Percentiles rank a stretch among this genome's conserved stretches.
Conservation (phyloP, 495 filamentous ascomycete genomes). For the Trichocladium antarcticum region DNA sequence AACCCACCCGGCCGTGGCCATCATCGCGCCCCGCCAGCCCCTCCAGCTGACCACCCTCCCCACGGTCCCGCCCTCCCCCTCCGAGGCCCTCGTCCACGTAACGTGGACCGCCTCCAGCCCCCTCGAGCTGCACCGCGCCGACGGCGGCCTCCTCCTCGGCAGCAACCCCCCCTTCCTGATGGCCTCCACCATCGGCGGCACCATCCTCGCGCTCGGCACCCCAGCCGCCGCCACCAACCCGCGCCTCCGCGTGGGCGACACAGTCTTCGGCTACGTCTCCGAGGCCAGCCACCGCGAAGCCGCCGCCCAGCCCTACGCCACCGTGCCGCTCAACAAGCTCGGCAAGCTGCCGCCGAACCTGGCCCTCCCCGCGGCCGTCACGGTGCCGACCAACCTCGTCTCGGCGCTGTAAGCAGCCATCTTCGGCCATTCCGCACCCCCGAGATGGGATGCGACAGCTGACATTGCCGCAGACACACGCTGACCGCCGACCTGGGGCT, state of each 20-base stretch:
- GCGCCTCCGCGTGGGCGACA: constrained; percentile 30
- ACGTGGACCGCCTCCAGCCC: constrained; percentile 45
- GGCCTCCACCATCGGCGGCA: constrained; percentile 34
- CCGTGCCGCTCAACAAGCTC: constrained; percentile 28
- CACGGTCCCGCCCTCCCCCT: constrained; percentile 28
- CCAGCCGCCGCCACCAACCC: constrained; percentile 21
- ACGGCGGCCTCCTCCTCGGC: constrained; percentile 37
- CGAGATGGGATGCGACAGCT: too few species aligned
- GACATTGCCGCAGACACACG: not conserved
- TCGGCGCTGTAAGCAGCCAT: too few species aligned
- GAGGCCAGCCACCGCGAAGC: constrained; percentile 26
- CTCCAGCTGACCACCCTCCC: constrained; percentile 27
- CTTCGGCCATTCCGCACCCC: too few species aligned
- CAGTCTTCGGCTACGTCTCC: constrained; percentile 43
- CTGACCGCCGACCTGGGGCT: constrained; percentile 42
- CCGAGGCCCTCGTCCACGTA: constrained; percentile 33
- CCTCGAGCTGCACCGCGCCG: constrained; percentile 44
- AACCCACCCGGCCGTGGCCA: constrained; percentile 35
- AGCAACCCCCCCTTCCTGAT: constrained; percentile 28
- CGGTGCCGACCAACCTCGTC: constrained; percentile 42
- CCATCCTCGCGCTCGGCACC: constrained; percentile 35
- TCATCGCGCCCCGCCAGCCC: constrained; percentile 24
- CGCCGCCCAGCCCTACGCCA: constrained; percentile 38
- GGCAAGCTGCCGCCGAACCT: constrained; percentile 29
- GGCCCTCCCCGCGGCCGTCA: constrained; percentile 35